Evolutionary conservation across 2,329 filamentous ascomycete genomes (phyloP).

Genomic region (Alternaria arbusti): DNA sequence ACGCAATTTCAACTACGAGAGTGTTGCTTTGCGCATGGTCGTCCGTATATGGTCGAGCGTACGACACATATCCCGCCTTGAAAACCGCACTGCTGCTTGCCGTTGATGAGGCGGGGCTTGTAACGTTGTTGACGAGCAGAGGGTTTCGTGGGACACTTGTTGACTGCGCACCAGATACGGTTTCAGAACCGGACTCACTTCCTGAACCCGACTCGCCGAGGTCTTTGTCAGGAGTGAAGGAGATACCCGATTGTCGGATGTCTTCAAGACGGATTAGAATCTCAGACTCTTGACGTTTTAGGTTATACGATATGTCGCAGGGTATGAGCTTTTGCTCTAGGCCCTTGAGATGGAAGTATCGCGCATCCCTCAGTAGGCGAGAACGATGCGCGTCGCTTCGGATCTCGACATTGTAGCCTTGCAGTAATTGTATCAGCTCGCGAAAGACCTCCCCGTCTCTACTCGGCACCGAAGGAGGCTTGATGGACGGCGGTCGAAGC

Average conservation of each 20-base stretch:
- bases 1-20: constrained; percentile 76
- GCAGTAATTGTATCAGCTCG: constrained; percentile 80
- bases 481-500: constrained; percentile 84
- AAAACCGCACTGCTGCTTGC: constrained; percentile 16
- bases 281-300: constrained; percentile 70
- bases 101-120: constrained; percentile 28
- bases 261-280: constrained; percentile 83
- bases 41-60: constrained; percentile 86
- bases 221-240: constrained; percentile 62
- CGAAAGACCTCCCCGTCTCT: constrained; percentile 83
- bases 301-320: constrained; percentile 77
- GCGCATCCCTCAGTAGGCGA: constrained; percentile 81
- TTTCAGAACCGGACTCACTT: constrained; percentile 25
- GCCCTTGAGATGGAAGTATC: constrained; percentile 92
- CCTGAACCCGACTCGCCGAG: constrained; percentile 23
- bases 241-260: constrained; percentile 84
- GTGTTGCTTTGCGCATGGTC: constrained; percentile 66
- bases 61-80: constrained; percentile 69
- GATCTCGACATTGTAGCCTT: constrained; percentile 83
- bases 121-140: constrained; percentile 30
- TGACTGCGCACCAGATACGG: constrained; percentile 23
- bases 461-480: constrained; percentile 80
- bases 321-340: constrained; percentile 86
- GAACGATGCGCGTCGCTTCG: constrained; percentile 76
- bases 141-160: constrained; percentile 32